Conservation (phyloP, 1,284 basidiomycete genomes). For the Lentinula novae-zelandiae region DNA sequence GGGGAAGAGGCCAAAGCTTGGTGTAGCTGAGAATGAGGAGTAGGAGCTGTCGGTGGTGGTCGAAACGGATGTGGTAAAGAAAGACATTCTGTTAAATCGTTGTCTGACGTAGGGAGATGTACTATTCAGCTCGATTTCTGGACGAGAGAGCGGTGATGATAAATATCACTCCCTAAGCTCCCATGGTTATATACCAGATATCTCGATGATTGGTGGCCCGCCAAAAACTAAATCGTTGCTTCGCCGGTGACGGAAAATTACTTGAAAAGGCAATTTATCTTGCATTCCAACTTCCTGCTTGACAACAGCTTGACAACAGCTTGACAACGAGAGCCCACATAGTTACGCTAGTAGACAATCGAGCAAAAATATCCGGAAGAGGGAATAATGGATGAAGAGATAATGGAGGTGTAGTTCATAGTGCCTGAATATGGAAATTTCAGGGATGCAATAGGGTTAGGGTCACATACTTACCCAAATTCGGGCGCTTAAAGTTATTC, state of each 20-base stretch:
- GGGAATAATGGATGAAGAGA: not conserved
- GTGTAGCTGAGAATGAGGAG: constrained; percentile 17
- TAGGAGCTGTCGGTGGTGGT: not conserved
- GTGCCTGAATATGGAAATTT: not conserved
- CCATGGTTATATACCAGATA: not conserved
- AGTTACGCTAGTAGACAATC: not conserved
- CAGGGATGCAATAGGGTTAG: too few relatives aligned
- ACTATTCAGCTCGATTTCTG: not conserved
- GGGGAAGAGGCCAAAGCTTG: constrained; percentile 20
- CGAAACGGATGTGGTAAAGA: not conserved
- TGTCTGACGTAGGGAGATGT: not conserved
- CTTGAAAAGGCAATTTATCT: not conserved
- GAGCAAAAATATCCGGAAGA: not conserved
- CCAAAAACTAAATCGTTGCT: not conserved
- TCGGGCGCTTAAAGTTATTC: too few relatives aligned
- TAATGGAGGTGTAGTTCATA: not conserved
- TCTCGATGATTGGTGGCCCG: not conserved
- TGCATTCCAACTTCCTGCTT: not conserved
- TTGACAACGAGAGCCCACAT: not conserved
- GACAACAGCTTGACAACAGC: not conserved
- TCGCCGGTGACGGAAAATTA: not conserved
- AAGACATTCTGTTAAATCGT: not conserved
- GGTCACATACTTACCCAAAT: too few relatives aligned
- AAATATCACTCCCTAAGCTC: not conserved
- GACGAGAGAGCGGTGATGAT: not conserved